Percentiles rank a stretch among this genome's conserved stretches.
These are phyloP conservation scores for Sistotremastrum suecicum DNA, from an alignment of 768 basidiomycete genomes.

Conservation along the genomic window DNA sequence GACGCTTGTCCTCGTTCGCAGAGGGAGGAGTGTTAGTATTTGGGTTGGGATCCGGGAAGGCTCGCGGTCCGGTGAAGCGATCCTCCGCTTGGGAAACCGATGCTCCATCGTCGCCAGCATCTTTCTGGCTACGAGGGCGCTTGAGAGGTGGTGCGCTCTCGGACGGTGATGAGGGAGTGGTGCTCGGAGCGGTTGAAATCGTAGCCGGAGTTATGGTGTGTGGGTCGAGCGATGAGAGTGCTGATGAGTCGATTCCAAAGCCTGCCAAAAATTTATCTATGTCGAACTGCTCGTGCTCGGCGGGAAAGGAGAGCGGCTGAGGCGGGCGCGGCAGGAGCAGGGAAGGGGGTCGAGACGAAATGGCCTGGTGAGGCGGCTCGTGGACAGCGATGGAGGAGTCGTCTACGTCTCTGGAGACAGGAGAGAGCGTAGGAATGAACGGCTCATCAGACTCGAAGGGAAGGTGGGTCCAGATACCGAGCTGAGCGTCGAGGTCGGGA, in stretches of 20 bases:
- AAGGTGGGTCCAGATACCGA: conserved; percentile 76
- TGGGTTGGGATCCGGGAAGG: conserved; percentile 5
- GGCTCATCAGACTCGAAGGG: conserved; percentile 67
- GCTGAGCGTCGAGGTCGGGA: conserved; percentile 63
- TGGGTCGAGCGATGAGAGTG: conserved; percentile 12
- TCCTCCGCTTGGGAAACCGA: not conserved
- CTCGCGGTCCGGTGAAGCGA: not conserved
- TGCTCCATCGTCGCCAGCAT: conserved; percentile 7
- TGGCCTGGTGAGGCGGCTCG: not conserved
- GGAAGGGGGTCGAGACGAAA: conserved; percentile 2
- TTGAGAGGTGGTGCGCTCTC: conserved; percentile 14
- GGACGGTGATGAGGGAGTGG: conserved; percentile 13
- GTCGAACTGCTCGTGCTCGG: conserved; percentile 29
- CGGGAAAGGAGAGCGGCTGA: not conserved
- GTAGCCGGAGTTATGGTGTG: conserved; percentile 41
- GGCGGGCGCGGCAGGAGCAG: conserved; percentile 1
- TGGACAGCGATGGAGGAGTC: not conserved
- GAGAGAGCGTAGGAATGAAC: conserved; percentile 16
- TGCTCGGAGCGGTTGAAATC: conserved; percentile 18
- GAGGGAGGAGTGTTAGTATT: conserved; percentile 21
- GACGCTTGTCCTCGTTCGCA: conserved; percentile 78
- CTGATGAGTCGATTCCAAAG: conserved; percentile 28
- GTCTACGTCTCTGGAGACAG: not conserved
- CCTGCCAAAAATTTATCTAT: conserved; percentile 21
- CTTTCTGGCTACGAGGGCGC: conserved; percentile 3